Percentiles rank a stretch among this genome's conserved stretches.
These are phyloP conservation scores for Solanum bulbocastanum DNA, from an alignment of 257 asterid species.

Conservation along the genomic window DNA sequence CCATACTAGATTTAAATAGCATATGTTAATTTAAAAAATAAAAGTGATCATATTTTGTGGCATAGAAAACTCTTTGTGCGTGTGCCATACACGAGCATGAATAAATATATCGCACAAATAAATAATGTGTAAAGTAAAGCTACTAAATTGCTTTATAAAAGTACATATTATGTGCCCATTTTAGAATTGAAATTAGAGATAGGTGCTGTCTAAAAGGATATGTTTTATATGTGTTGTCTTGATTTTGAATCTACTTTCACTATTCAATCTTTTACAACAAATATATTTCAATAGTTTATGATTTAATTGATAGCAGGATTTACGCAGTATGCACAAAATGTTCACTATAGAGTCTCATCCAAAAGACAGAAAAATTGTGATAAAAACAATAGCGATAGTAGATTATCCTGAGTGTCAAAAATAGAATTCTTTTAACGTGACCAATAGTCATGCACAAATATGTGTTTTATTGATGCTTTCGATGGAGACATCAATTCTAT, in stretches of 20 bases:
- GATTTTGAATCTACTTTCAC: not conserved
- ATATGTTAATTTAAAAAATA: not conserved
- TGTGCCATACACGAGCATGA: not conserved
- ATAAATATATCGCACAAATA: not conserved
- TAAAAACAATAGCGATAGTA: fast-evolving
- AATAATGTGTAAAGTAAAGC: not conserved
- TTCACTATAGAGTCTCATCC: too few relatives aligned
- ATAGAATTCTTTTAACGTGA: too few relatives aligned
- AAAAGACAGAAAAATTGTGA: fast-evolving
- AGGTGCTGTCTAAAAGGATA: not conserved
- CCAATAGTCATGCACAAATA: not conserved
- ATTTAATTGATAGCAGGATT: not conserved
- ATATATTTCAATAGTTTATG: not conserved
- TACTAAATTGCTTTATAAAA: not conserved
- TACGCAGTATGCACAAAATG: fast-evolving
- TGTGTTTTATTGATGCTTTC: not conserved
- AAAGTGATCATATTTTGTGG: not conserved
- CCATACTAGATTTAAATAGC: not conserved
- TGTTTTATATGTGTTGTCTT: not conserved
- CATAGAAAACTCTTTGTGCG: not conserved
- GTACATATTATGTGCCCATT: not conserved
- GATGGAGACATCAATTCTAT: not conserved
- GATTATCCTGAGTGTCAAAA: too few relatives aligned
- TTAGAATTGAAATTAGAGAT: not conserved
- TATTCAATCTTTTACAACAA: not conserved